Conservation (phyloP, 208 protist species). For the Leishmania braziliensis region DNA sequence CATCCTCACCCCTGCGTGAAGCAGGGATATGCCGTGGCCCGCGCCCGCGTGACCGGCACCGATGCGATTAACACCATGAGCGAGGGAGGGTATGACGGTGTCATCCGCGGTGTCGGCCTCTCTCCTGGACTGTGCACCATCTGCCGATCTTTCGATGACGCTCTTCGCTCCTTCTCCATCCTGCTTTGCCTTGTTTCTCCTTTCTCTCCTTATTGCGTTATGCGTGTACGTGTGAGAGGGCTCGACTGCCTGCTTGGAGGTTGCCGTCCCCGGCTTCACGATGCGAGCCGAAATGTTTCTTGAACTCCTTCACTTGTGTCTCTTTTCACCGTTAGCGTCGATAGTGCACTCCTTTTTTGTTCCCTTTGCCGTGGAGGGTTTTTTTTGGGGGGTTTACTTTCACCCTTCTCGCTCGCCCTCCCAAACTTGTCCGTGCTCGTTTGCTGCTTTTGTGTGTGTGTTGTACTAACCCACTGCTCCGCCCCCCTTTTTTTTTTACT, state of each 20-base stretch:
- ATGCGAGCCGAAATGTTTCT: neutral
- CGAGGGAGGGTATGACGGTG: neutral
- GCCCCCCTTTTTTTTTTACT: neutral
- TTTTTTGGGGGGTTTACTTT: too few species aligned
- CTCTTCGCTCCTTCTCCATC: neutral
- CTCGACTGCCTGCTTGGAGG: neutral
- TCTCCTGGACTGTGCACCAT: neutral
- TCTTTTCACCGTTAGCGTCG: neutral
- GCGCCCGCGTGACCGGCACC: neutral
- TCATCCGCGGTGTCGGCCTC: neutral
- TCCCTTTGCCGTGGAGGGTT: neutral
- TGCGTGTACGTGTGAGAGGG: neutral
- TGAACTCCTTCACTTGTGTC: neutral
- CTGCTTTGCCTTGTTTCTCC: neutral
- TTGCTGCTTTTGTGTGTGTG: neutral
- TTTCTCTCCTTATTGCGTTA: neutral
- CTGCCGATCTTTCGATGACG: neutral
- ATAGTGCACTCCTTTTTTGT: neutral
- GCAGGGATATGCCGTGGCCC: neutral
- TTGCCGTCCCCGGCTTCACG: neutral
- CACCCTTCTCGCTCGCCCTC: neutral
- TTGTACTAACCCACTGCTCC: neutral
- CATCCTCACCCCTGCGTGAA: constrained; percentile 12
- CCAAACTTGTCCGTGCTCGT: neutral
- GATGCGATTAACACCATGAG: neutral